These are phyloP conservation scores for Penicillium sp. DNA, from an alignment of 2,329 filamentous ascomycete genomes.

Conservation along the genomic window DNA sequence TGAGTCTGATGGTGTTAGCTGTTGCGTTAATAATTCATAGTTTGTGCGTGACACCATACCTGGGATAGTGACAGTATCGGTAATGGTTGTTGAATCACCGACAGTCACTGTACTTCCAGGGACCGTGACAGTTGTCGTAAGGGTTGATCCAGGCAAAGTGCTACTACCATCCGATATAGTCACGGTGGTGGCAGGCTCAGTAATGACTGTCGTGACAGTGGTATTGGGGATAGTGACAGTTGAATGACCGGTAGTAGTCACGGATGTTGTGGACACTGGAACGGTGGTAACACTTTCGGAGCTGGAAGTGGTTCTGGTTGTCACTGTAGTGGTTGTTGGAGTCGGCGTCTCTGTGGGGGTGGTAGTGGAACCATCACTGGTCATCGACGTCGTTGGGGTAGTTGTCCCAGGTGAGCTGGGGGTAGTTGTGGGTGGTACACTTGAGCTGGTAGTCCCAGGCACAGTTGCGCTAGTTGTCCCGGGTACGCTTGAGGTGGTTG, in stretches of 20 bases:
- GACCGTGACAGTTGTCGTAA: conserved; percentile 1
- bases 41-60: background rate
- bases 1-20: conserved; percentile 1
- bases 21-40: background rate
- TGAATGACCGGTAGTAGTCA: background rate
- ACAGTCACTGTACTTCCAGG: conserved; percentile 3
- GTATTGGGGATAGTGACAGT: conserved; percentile 5
- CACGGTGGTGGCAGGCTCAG: conserved; percentile 1
- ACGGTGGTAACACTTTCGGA: background rate
- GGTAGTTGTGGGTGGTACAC: background rate
- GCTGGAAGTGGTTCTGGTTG: background rate
- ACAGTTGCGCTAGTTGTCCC: background rate
- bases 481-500: background rate
- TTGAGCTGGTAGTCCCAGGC: background rate
- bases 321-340: background rate
- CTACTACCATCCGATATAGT: conserved; percentile 1
- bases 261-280: background rate
- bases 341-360: background rate
- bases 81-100: background rate
- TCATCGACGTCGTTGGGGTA: background rate
- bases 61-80: background rate
- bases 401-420: background rate
- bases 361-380: background rate
- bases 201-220: conserved; percentile 5
- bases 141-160: conserved; percentile 3